Evolutionary conservation across 257 asterid genomes (phyloP).

Genomic region (Solanum bulbocastanum): DNA sequence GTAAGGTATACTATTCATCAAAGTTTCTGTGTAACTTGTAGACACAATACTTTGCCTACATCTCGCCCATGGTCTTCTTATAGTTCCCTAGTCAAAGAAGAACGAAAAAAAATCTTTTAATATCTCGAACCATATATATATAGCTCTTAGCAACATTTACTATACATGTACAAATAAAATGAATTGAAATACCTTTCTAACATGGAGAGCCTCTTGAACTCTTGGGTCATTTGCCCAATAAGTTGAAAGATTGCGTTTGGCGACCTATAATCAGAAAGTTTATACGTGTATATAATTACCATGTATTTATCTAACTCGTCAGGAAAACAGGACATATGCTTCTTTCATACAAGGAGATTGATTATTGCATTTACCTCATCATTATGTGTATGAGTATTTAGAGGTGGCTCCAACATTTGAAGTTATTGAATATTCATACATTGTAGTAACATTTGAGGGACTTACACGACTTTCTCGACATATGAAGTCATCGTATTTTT

Average conservation of each 20-base stretch:
- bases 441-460: neutral
- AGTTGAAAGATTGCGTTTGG: neutral
- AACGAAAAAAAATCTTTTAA: neutral
- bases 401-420: neutral
- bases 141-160: neutral
- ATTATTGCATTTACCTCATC: neutral
- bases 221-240: constrained; percentile 16
- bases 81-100: neutral
- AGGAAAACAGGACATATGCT: neutral
- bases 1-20: neutral
- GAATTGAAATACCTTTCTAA: constrained; percentile 9
- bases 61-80: neutral
- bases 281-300: no score
- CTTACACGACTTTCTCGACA: neutral
- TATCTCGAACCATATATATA: neutral
- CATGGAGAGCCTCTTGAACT: constrained; percentile 17
- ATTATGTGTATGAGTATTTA: neutral
- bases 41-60: neutral
- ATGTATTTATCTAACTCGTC: no score
- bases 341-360: neutral
- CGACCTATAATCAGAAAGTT: neutral
- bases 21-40: neutral
- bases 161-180: neutral
- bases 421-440: neutral
- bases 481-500: neutral